Evolutionary conservation across 2,329 filamentous ascomycete genomes (phyloP).

Genomic region (Ophiostoma ips): DNA sequence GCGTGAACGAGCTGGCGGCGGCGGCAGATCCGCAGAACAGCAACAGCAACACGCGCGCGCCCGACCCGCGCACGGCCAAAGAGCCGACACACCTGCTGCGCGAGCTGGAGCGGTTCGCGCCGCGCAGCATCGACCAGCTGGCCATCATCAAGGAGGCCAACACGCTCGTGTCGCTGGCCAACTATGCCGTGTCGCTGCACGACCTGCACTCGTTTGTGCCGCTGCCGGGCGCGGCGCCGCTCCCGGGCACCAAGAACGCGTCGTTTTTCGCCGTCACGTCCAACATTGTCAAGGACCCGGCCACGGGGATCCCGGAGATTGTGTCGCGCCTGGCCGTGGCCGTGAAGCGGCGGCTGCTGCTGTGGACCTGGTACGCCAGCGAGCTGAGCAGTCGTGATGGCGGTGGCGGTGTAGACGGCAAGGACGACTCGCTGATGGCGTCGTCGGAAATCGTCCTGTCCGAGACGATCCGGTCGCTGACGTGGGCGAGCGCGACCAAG

Average conservation of each 20-base stretch:
- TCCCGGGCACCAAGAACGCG: constrained; percentile 76
- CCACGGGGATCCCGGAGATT: constrained; percentile 80
- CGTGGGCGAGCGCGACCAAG: constrained; percentile 79
- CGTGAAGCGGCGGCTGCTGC: constrained; percentile 74
- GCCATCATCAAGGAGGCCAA: constrained; percentile 93
- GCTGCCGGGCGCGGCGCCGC: constrained; percentile 47
- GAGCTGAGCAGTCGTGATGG: constrained; percentile 43
- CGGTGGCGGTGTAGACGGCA: background rate
- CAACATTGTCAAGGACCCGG: constrained; percentile 82
- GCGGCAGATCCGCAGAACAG: constrained; percentile 7
- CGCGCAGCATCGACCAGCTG: constrained; percentile 79
- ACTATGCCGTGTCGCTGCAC: constrained; percentile 78
- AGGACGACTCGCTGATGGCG: constrained; percentile 38
- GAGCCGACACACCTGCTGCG: constrained; percentile 66
- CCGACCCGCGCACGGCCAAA: constrained; percentile 20
- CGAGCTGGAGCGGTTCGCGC: constrained; percentile 89
- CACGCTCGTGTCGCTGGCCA: constrained; percentile 79
- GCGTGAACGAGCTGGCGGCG: constrained; percentile 55
- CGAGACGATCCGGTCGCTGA: constrained; percentile 75
- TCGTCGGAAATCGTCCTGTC: constrained; percentile 64
- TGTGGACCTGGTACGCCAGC: constrained; percentile 96
- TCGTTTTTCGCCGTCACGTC: constrained; percentile 85
- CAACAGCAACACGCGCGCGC: background rate
- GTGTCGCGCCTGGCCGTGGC: constrained; percentile 85
- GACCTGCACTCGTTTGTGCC: constrained; percentile 75